Evolutionary conservation across 176 grass and related monocot genomes (phyloP), one percentile per base, ranked within the genome.

Genomic region (Ensete ventricosum): DNA sequence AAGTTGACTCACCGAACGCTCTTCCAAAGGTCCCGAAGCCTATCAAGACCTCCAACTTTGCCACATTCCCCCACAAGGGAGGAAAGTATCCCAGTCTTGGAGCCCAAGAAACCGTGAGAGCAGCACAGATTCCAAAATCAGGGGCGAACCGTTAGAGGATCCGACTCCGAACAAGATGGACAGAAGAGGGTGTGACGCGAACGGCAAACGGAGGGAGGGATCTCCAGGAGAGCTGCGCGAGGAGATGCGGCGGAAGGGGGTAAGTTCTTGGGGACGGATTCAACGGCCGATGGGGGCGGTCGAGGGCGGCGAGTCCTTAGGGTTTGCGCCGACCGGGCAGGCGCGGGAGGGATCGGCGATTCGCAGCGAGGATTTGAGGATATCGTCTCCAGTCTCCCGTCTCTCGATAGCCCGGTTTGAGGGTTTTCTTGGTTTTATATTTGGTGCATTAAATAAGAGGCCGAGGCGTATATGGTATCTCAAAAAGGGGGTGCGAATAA

Each of bases 61-160:
- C 77, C 17, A 66, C 77, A 79, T 79, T 70, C 16, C 77, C 20
- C 12, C 52, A 57, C 25, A 11, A 22, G 2, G 53, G 26, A 59
- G 24, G 48, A n/a, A 54, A 34, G 21, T 27, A 74, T 50, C 27
- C 27, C 53, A 71, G 24, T 17, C 14, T 24, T 68, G 27, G 1
- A 58, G 48, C 2, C 50, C 65, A 60, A 58, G 14, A 71, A 70
- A 71, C 10, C 11, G 3, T 1, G n/a, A 17, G 68, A 70, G 20
- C 52, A 27, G 14, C 9, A 50, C 14, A 70, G 55, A 71, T 57
- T 59, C 67, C 27, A 58, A 69, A 2, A 55, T 57, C 53, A 51
- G 21, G 19, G 52, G 52, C 25, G 53, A 53, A 51, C 72, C 2
- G 34, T 10, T 2, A 13, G 10, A 9, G 48, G 67, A 70, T 70